These are phyloP conservation scores for Trichopus zeylanicus DNA, from an alignment of 116 monocot species.

Conservation along the genomic window DNA sequence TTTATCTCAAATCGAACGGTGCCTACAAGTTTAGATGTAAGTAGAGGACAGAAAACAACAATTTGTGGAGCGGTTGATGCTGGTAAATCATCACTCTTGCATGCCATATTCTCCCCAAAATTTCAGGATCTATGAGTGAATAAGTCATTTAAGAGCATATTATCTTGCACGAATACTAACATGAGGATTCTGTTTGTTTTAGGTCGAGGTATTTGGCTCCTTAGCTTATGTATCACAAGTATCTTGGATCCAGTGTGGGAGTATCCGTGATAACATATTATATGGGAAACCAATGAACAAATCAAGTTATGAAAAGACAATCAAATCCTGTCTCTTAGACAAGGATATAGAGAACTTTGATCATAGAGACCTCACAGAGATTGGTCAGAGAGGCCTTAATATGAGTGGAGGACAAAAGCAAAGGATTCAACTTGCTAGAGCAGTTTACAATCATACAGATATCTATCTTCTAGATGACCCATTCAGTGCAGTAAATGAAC, in stretches of 20 bases:
- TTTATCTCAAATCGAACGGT: too few relatives aligned
- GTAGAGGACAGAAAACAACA: background rate
- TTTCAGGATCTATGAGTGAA: background rate
- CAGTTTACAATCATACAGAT: background rate
- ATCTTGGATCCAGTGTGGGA: background rate
- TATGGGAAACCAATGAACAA: background rate
- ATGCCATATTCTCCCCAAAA: background rate
- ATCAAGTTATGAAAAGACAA: background rate
- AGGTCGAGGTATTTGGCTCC: background rate
- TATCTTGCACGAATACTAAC: background rate
- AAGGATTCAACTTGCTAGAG: constrained; percentile 5
- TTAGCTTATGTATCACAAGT: background rate
- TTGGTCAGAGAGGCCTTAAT: constrained; percentile 2
- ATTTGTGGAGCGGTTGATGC: background rate
- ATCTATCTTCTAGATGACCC: constrained; percentile 1
- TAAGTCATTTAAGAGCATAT: background rate
- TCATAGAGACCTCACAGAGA: constrained; percentile 1
- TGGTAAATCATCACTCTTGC: background rate
- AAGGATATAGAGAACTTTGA: constrained; percentile 2
- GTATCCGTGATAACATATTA: background rate
- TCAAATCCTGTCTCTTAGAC: background rate
- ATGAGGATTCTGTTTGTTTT: background rate
- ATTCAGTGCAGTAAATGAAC: background rate
- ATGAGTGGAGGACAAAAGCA: constrained; percentile 4
- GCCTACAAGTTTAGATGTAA: background rate